phyloP scores from a whole-genome alignment of 1,139 yeast species.

The Suhomyces anneliseae region DNA sequence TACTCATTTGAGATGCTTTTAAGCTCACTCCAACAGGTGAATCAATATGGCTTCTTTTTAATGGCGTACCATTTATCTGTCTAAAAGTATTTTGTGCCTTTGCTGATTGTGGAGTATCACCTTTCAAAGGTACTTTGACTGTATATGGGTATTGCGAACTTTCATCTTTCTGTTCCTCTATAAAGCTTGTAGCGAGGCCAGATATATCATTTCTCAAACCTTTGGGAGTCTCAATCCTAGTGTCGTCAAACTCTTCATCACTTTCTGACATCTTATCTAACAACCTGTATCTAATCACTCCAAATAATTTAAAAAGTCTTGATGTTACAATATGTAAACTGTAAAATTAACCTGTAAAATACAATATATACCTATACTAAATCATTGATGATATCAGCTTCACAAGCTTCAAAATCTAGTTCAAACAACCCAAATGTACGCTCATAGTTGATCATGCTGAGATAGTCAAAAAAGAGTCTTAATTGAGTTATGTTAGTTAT shows the following conservation, averaged over 20 bases:
- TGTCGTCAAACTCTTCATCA: conserved; percentile 21
- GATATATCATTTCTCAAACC: conserved; percentile 6
- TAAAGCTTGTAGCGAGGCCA: neutral
- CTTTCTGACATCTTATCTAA: conserved; percentile 5
- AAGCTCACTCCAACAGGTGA: too few relatives aligned
- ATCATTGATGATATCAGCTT: conserved; percentile 57
- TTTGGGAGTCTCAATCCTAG: conserved; percentile 17
- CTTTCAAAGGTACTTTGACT: conserved; percentile 6
- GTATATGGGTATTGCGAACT: conserved; percentile 1
- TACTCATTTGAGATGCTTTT: too few relatives aligned
- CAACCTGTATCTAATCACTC: too few relatives aligned
- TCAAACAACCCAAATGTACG: conserved; percentile 57
- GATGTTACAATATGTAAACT: neutral
- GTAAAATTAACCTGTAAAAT: neutral
- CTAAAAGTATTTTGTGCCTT: neutral
- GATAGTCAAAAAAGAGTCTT: conserved; percentile 66
- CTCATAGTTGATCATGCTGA: conserved; percentile 74
- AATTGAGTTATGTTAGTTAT: conserved; percentile 52
- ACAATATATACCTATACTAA: conserved; percentile 2
- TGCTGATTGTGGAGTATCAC: neutral
- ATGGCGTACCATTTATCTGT: neutral
- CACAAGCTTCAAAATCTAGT: conserved; percentile 51
- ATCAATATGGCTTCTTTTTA: neutral
- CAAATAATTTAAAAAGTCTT: too few relatives aligned
- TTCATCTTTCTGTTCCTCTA: neutral